These are phyloP conservation scores for Solanum chilense DNA, from an alignment of 257 asterid species.

Conservation along the genomic window DNA sequence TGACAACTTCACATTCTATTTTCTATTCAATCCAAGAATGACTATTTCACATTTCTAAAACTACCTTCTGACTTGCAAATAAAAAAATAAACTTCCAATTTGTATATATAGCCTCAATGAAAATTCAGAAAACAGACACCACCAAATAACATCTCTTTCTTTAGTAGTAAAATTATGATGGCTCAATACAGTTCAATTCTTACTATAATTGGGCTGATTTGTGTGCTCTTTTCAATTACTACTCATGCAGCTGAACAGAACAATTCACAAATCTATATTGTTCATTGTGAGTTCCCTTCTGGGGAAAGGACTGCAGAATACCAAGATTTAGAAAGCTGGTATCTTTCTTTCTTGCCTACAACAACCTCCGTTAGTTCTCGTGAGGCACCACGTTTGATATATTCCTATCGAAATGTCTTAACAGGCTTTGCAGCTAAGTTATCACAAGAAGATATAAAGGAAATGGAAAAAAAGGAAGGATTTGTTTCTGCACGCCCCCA, in stretches of 20 bases:
- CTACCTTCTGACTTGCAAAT: not conserved
- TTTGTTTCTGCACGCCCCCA: conserved; percentile 5
- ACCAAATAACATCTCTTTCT: not conserved
- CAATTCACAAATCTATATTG: conserved; percentile 15
- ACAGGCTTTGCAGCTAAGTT: conserved; percentile 23
- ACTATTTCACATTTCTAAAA: not conserved
- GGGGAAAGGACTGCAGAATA: not conserved
- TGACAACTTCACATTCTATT: not conserved
- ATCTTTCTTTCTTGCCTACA: conserved; percentile 13
- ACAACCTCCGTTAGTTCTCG: not conserved
- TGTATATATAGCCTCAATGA: not conserved
- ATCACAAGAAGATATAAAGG: not conserved
- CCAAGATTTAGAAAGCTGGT: conserved; percentile 5
- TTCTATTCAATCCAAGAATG: not conserved
- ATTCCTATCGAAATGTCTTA: conserved; percentile 6
- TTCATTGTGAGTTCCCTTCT: conserved; percentile 9
- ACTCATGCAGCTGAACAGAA: not conserved
- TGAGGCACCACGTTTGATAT: conserved; percentile 4
- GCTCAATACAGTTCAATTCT: not conserved
- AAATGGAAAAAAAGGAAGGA: conserved; percentile 5
- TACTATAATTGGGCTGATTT: not conserved
- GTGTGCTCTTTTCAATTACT: not conserved
- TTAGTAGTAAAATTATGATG: not conserved
- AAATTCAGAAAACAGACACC: not conserved
- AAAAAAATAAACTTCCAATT: not conserved